Evolutionary conservation across 2,329 filamentous ascomycete genomes (phyloP), one percentile per base, ranked within the genome.

Genomic region (Clonostachys byssicola): DNA sequence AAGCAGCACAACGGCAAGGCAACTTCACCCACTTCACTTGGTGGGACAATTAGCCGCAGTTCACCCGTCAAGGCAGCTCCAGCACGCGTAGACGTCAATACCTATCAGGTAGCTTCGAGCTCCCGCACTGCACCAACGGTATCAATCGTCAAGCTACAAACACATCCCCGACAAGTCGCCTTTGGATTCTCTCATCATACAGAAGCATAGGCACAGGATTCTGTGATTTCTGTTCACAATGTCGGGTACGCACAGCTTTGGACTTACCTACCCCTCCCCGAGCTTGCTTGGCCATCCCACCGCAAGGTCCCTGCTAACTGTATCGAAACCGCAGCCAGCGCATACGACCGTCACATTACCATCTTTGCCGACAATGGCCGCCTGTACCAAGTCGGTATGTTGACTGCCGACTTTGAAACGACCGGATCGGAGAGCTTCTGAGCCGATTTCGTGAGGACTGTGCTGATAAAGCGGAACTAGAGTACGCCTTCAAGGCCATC

Each of bases 401-500:
- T 51, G 49, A 42, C 43, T 23, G 23, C 23, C 23, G 23, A 30
- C 8, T 30, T 30, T 4, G 8, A 30, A 30, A 30, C 23, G 23
- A 30, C 23, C 1, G 2, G 23, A 30, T 30, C 23, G 23, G 23
- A 10, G 23, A 10, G 23, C 23, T 10, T 10, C 23, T 30, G 23
- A 30, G 23, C 23, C 23, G 23, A 30, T 30, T 30, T 30, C 23
- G 9, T 30, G 12, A 12, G 14, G 12, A 39, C 36, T n/a, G 14
- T 38, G 49, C 61, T 63, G 53, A 64, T 55, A 41, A 42, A 47
- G 40, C 33, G 17, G 47, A 38, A 45, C 59, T 67, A 97, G 94
- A 99, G 81, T 99, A 99, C 92, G 94, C 94, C 60, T 99, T 99
- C 85, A 99, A 99, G 78, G 94, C 94, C 50, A 99, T 99, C 73